Evolutionary conservation across 192 early-diverging fungal genomes (phyloP), one percentile per base, ranked within the genome.

Genomic region (Borealophlyctis nickersoniae): DNA sequence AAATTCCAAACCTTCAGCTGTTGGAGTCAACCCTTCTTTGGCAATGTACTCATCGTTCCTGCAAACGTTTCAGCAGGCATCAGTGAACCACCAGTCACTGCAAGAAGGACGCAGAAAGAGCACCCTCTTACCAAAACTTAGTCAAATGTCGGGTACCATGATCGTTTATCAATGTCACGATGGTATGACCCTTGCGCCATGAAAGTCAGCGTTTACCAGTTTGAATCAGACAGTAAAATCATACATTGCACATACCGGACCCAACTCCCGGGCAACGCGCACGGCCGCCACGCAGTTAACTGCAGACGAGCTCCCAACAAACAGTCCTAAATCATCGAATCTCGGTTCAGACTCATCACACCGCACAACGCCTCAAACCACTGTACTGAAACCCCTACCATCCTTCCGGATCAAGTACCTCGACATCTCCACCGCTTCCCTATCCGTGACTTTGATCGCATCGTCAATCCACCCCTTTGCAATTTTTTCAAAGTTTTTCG

Each of bases 281-380:
- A 92, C 81, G 29, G 93, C 92, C 3, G 91, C 93, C 2, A 96
- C 93, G 66, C 90, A 91, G 71, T 98, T 96, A 35, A 98, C 87
- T 0, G 93, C 89, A 0, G 92, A 91, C 7, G 91, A 92, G 60
- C 86, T 88, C 32, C 96, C 96, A 11, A 96, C 72, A 74, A 96
- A 98, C 22, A 96, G 62, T 13, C 93, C 79, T 83, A 3, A 63
- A 36, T 64, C n/a, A 55, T 29, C 2, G 16, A 2, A 1, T 55
- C 24, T 55, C 53, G 26, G 13, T 13, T 55, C 2, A 1, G 1
- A 55, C 53, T 13, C 23, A 54, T 45, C 39, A 45, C 9, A 19
- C 39, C 7, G 19, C 7, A 45, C 39, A 45, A 45, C 9, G 19
- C 7, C 9, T 7, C 39, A 45, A 45, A 45, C 9, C 39, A 45